Conservation (phyloP, 495 filamentous ascomycete genomes). For the Podospora comata region DNA sequence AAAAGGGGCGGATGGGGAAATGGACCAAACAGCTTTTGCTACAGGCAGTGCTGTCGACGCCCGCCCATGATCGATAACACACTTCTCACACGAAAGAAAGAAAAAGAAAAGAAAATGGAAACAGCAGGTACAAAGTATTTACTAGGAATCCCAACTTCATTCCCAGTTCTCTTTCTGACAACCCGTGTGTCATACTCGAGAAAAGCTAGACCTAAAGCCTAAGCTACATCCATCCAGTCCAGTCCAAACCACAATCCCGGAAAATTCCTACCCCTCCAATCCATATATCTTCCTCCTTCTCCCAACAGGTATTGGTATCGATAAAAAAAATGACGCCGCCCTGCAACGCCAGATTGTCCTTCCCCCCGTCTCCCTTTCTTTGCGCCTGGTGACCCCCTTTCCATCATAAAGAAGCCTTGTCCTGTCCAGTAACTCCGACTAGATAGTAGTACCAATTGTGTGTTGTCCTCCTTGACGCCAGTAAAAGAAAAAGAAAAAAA, state of each 20-base stretch:
- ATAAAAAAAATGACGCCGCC: slow-evolving; percentile 20
- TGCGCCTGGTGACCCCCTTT: not conserved
- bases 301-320: not conserved
- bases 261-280: not conserved
- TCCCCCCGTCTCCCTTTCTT: not conserved
- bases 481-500: not conserved
- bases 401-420: not conserved
- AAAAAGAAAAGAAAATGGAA: not conserved
- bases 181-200: not conserved
- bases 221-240: not conserved
- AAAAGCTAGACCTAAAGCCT: not conserved
- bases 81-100: too few relatives aligned
- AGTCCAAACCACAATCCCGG: not conserved
- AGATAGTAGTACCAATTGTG: not conserved
- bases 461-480: slow-evolving; percentile 1
- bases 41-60: too few relatives aligned
- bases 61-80: too few relatives aligned
- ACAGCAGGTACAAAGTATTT: not conserved
- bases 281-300: not conserved
- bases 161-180: too few relatives aligned
- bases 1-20: not conserved
- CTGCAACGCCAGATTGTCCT: slow-evolving; percentile 18
- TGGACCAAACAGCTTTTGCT: too few relatives aligned
- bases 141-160: not conserved
- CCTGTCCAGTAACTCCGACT: too few relatives aligned